Conservation (phyloP, 352 stramenopile species). For the Pythium monospermum region DNA sequence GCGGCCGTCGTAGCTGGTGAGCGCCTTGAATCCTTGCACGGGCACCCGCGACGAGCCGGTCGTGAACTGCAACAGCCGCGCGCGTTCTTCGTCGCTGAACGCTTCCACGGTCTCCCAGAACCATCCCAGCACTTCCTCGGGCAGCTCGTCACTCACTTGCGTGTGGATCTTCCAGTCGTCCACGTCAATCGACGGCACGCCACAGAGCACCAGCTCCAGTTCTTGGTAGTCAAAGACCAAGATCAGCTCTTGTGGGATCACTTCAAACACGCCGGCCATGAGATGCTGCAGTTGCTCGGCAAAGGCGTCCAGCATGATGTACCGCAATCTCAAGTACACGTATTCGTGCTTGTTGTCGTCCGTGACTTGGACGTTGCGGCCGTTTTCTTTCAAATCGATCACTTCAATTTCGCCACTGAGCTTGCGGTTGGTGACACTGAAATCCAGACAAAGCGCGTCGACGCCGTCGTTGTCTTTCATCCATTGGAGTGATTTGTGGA, state of each 20-base stretch:
- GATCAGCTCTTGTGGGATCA: slow-evolving; percentile 90
- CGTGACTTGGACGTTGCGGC: slow-evolving; percentile 83
- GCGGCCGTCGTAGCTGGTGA: slow-evolving; percentile 54
- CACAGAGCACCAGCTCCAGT: slow-evolving; percentile 75
- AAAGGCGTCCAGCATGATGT: slow-evolving; percentile 95
- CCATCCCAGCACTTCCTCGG: slow-evolving; percentile 66
- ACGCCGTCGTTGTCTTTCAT: slow-evolving; percentile 82
- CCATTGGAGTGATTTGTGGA: slow-evolving; percentile 79
- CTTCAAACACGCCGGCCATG: slow-evolving; percentile 94
- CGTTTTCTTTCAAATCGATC: slow-evolving; percentile 81
- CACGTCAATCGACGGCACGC: slow-evolving; percentile 75
- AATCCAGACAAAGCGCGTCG: slow-evolving; percentile 72
- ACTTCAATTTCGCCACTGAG: slow-evolving; percentile 69
- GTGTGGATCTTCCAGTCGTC: slow-evolving; percentile 82
- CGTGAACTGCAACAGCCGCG: slow-evolving; percentile 50
- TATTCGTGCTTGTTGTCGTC: slow-evolving; percentile 98
- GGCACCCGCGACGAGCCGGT: slow-evolving; percentile 51
- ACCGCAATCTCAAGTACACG: slow-evolving; percentile 92
- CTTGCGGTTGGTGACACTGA: slow-evolving; percentile 78
- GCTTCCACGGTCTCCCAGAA: slow-evolving; percentile 61
- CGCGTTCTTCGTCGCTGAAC: slow-evolving; percentile 52
- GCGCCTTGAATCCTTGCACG: slow-evolving; percentile 59
- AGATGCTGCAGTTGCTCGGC: slow-evolving; percentile 90
- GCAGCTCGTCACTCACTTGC: slow-evolving; percentile 84
- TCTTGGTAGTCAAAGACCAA: slow-evolving; percentile 84